A percentile compares a stretch with the other conserved stretches of the same genome.
phyloP scores from a whole-genome alignment of 192 early-diverging fungal species.

The Rhizophagus prolifer region DNA sequence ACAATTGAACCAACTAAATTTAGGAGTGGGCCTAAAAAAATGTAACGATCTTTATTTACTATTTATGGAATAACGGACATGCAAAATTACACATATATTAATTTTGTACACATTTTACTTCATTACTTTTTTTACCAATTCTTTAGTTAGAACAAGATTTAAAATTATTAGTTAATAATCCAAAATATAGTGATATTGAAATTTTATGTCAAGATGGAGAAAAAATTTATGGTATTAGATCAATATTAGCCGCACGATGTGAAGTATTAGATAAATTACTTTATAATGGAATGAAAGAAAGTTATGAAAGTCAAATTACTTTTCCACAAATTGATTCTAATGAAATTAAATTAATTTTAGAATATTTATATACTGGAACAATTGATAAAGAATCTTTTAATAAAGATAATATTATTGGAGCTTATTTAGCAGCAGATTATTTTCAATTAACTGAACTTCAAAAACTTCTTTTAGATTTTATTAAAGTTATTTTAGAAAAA shows the following conservation, averaged over 20 bases:
- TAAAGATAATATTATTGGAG: not conserved
- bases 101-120: no score
- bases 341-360: constrained; percentile 2
- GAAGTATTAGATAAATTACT: constrained; percentile 15
- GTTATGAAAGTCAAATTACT: not conserved
- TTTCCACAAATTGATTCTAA: not conserved
- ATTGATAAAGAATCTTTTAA: not conserved
- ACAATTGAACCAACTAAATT: no score
- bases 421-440: constrained; percentile 4
- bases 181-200: constrained; percentile 1
- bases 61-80: no score
- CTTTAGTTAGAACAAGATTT: not conserved
- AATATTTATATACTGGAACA: constrained; percentile 11
- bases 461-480: not conserved
- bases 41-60: no score
- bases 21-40: no score
- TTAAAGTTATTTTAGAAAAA: not conserved
- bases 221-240: not conserved
- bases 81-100: no score
- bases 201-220: not conserved
- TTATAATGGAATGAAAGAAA: constrained; percentile 19
- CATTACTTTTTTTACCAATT: not conserved
- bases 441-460: constrained; percentile 1
- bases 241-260: not conserved
- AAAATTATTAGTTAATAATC: not conserved